Conservation (phyloP, 345 rosid genomes). For the Cochlearia excelsa region DNA sequence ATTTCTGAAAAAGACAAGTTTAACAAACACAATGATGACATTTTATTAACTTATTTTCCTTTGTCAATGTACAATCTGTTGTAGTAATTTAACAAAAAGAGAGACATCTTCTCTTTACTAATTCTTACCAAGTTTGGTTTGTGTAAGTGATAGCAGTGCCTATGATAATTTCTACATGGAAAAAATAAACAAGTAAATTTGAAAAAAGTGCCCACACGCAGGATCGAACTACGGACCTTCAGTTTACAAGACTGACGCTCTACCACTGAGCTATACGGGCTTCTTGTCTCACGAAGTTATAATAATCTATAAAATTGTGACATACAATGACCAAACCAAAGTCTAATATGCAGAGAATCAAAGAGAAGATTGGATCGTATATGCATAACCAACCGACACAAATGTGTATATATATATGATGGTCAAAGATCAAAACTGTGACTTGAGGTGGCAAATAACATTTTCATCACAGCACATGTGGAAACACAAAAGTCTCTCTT, state of each 20-base stretch:
- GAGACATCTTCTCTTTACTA: constrained; percentile 9
- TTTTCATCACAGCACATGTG: background rate
- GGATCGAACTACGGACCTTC: constrained; percentile 78
- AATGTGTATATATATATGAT: background rate
- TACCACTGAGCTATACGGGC: constrained; percentile 88
- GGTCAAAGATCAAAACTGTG: constrained; percentile 11
- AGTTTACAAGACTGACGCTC: constrained; percentile 88
- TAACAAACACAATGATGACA: too few relatives aligned
- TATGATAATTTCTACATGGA: too few relatives aligned
- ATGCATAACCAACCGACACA: background rate
- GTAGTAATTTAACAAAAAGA: too few relatives aligned
- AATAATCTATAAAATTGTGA: background rate
- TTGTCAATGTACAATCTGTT: too few relatives aligned
- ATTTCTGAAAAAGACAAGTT: constrained; percentile 46
- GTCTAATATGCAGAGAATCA: too few relatives aligned
- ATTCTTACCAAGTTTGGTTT: background rate
- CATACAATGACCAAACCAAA: too few relatives aligned
- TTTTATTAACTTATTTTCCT: too few relatives aligned
- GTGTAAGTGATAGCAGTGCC: background rate
- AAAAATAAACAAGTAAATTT: too few relatives aligned
- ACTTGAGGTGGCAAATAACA: constrained; percentile 1
- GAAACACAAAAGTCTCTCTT: constrained; percentile 21
- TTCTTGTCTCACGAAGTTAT: background rate
- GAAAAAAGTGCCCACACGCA: constrained; percentile 16
- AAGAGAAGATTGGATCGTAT: too few relatives aligned